These are phyloP conservation scores for Helotiales sp. DNA, from an alignment of 2,329 filamentous ascomycete species.

Conservation along the genomic window DNA sequence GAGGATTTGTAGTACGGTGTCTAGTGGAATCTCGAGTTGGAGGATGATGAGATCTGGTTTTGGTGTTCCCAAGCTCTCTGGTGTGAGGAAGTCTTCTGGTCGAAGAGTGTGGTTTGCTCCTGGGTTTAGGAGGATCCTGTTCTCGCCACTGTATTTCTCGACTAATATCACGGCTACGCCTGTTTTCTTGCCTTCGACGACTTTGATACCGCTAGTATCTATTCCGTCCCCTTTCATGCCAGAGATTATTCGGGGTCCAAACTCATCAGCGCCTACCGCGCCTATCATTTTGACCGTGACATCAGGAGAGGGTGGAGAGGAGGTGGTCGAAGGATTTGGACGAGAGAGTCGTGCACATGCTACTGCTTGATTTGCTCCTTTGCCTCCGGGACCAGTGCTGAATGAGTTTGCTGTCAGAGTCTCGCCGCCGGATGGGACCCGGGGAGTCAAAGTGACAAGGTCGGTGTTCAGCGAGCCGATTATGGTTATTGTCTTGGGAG, in stretches of 20 bases:
- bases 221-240: conserved; percentile 64
- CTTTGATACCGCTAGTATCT: conserved; percentile 53
- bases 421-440: conserved; percentile 82
- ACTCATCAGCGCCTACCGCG: conserved; percentile 69
- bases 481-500: conserved; percentile 62
- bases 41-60: conserved; percentile 66
- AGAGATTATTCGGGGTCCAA: conserved; percentile 58
- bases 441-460: conserved; percentile 82
- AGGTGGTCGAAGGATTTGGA: conserved; percentile 36
- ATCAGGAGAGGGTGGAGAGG: conserved; percentile 18
- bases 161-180: conserved; percentile 77
- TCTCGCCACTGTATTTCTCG: conserved; percentile 69
- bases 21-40: conserved; percentile 75
- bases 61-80: conserved; percentile 39
- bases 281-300: conserved; percentile 69
- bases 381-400: conserved; percentile 81
- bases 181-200: conserved; percentile 51
- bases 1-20: conserved; percentile 64
- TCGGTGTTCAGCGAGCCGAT: conserved; percentile 95
- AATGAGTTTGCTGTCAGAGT: conserved; percentile 81
- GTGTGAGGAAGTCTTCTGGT: conserved; percentile 39
- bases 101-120: conserved; percentile 63
- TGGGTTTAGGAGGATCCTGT: conserved; percentile 72
- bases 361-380: conserved; percentile 80
- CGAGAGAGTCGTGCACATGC: conserved; percentile 69